Evolutionary conservation across 2,329 filamentous ascomycete species (phyloP).

Genomic region (Beauveria asiatica): DNA sequence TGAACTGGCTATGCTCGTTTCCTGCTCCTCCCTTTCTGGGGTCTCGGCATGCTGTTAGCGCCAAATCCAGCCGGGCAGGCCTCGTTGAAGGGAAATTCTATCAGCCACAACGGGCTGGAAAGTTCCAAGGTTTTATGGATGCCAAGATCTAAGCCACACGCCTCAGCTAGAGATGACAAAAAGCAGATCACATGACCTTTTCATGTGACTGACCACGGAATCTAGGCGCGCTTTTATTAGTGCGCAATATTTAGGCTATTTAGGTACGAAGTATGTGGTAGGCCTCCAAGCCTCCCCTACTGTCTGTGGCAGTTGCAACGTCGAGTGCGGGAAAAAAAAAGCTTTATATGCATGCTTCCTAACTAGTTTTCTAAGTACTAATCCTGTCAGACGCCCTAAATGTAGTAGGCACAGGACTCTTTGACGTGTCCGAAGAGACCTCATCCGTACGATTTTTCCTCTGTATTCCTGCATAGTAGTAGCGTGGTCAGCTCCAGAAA

Average conservation of each 20-base stretch:
- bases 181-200: not conserved
- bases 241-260: no score
- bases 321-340: no score
- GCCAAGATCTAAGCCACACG: conserved; percentile 10
- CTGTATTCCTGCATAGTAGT: not conserved
- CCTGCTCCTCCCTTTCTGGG: not conserved
- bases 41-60: not conserved
- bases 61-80: conserved; percentile 6
- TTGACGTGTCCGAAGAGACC: not conserved
- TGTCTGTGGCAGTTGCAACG: no score
- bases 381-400: not conserved
- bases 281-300: not conserved
- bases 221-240: no score
- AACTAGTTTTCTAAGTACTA: no score
- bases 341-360: no score
- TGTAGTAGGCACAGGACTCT: not conserved
- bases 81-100: conserved; percentile 3
- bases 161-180: conserved; percentile 7
- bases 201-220: not conserved
- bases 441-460: not conserved
- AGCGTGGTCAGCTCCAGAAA: conserved; percentile 3
- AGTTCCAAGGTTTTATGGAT: not conserved
- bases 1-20: not conserved
- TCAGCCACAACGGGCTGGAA: conserved; percentile 8
- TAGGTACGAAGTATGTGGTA: not conserved